These are phyloP conservation scores for Fusarium transvaalense DNA, from an alignment of 2,329 filamentous ascomycete species.

Conservation along the genomic window DNA sequence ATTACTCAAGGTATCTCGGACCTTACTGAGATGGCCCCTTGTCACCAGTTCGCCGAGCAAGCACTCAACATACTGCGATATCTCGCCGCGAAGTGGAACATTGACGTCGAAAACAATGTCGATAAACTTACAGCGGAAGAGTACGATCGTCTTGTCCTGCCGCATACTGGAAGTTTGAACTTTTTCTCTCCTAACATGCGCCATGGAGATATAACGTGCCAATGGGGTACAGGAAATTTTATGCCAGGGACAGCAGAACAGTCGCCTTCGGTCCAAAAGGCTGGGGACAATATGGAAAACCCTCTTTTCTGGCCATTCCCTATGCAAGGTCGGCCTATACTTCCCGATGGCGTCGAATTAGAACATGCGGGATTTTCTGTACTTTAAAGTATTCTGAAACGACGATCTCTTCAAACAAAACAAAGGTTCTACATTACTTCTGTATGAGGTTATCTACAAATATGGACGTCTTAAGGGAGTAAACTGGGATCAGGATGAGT, in stretches of 20 bases:
- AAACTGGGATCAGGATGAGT: background rate
- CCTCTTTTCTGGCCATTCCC: conserved; percentile 72
- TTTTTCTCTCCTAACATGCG: conserved; percentile 67
- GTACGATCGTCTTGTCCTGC: conserved; percentile 59
- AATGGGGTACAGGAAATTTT: conserved; percentile 55
- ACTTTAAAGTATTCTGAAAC: conserved; percentile 8
- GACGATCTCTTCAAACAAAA: background rate
- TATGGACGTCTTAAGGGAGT: background rate
- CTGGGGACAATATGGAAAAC: conserved; percentile 61
- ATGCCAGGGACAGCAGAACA: conserved; percentile 33
- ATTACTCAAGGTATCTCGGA: conserved; percentile 68
- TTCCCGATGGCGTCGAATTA: conserved; percentile 61
- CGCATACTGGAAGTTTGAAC: conserved; percentile 66
- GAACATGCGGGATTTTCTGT: conserved; percentile 66
- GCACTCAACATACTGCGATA: conserved; percentile 71
- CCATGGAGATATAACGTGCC: conserved; percentile 62
- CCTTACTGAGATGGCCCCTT: conserved; percentile 71
- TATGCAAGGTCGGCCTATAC: conserved; percentile 68
- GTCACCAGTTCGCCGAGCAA: conserved; percentile 71
- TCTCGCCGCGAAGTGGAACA: conserved; percentile 69
- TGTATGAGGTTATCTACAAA: background rate
- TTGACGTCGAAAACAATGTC: conserved; percentile 61
- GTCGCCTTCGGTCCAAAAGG: conserved; percentile 37
- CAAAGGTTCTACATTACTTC: background rate
- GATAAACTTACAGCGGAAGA: conserved; percentile 52